Evolutionary conservation across 2,329 filamentous ascomycete species (phyloP).

Genomic region (Alternaria sp.): DNA sequence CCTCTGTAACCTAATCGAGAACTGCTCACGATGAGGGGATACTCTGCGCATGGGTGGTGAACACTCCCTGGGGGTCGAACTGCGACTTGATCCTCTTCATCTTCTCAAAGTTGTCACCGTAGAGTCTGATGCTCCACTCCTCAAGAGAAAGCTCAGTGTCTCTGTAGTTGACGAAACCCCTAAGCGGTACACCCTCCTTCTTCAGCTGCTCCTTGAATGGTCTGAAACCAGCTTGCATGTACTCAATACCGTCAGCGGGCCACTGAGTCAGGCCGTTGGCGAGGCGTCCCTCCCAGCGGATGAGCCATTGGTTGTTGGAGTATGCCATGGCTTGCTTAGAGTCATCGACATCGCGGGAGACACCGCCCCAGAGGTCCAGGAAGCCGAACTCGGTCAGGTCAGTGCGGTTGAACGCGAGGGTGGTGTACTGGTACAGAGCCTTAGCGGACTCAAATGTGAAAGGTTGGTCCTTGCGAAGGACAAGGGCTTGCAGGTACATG

Average conservation of each 20-base stretch:
- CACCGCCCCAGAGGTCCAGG: slow-evolving; percentile 31
- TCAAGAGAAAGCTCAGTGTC: slow-evolving; percentile 23
- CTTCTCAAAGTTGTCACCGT: slow-evolving; percentile 25
- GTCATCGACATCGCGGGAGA: slow-evolving; percentile 22
- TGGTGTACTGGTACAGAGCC: slow-evolving; percentile 17
- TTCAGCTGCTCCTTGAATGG: slow-evolving; percentile 25
- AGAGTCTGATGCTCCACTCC: slow-evolving; percentile 29
- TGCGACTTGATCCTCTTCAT: slow-evolving; percentile 26
- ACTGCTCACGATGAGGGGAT: neutral
- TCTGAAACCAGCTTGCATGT: slow-evolving; percentile 26
- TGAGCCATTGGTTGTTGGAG: slow-evolving; percentile 31
- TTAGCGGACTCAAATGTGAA: slow-evolving; percentile 21
- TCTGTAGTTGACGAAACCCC: slow-evolving; percentile 30
- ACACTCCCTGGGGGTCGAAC: slow-evolving; percentile 20
- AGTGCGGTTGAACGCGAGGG: slow-evolving; percentile 24
- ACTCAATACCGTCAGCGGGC: slow-evolving; percentile 27
- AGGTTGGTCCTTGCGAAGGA: slow-evolving; percentile 20
- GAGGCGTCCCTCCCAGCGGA: slow-evolving; percentile 30
- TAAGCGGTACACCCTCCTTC: slow-evolving; percentile 19
- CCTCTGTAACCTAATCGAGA: neutral
- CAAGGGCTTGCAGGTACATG: slow-evolving; percentile 27
- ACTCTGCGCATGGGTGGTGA: slow-evolving; percentile 22
- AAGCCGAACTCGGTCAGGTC: slow-evolving; percentile 26
- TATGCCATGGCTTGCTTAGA: slow-evolving; percentile 24
- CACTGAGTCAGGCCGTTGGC: slow-evolving; percentile 14